Conservation (phyloP, 2,329 filamentous ascomycete species). For the Ophiostoma tasmaniense region DNA sequence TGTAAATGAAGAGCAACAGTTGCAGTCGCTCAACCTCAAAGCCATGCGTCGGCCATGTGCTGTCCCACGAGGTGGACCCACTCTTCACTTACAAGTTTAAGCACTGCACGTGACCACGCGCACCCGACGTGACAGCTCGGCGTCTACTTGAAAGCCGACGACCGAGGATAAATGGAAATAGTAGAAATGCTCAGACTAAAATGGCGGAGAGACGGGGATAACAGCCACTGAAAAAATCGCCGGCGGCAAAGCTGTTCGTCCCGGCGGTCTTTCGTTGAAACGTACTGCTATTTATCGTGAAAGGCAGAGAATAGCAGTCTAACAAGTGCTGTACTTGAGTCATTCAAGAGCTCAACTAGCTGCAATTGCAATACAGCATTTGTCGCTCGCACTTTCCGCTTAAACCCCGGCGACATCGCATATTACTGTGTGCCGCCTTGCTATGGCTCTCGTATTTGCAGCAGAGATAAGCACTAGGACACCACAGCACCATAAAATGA, state of each 20-base stretch:
- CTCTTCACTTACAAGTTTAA: background rate
- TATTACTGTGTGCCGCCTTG: background rate
- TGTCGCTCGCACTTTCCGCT: background rate
- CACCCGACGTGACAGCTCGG: slow-evolving; percentile 10
- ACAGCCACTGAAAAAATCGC: background rate
- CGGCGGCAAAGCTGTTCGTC: background rate
- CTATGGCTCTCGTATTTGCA: background rate
- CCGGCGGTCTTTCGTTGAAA: background rate
- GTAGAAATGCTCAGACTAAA: background rate
- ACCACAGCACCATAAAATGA: background rate
- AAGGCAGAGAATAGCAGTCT: too few relatives aligned
- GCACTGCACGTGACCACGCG: slow-evolving; percentile 12
- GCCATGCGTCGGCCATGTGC: background rate
- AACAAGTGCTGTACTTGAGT: too few relatives aligned
- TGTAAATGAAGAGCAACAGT: background rate
- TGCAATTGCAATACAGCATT: background rate
- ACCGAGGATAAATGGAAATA: background rate
- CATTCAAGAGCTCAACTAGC: background rate
- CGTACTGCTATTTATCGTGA: background rate
- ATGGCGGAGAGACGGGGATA: background rate
- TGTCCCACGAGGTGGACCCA: background rate
- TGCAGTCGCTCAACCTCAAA: background rate
- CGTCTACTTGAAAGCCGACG: background rate
- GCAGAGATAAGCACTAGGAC: background rate
- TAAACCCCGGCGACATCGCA: background rate